Evolutionary conservation across 108 stramenopile species (phyloP), one percentile per base, ranked within the genome.

Genomic region (Nannochloropsis granulata): DNA sequence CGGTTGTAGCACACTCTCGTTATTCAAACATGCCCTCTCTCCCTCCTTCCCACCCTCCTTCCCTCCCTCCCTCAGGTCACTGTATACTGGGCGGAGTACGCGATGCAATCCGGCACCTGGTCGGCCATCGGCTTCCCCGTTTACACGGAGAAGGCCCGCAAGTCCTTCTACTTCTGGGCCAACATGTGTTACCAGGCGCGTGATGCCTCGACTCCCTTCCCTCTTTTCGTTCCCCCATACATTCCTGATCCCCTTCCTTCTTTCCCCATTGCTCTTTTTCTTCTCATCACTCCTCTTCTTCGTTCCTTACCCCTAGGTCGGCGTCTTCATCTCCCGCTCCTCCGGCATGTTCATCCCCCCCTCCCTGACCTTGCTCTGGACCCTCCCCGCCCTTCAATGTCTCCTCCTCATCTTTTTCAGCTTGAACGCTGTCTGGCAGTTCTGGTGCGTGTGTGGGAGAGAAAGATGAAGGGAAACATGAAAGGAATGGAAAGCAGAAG

Each of bases 51-150:
- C 45, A 13, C n/a, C 14, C 45, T 46, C 45, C 45, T 46, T 46
- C 56, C n/a, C 56, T 2, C 23, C 45, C 25, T 71, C 3, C 34
- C 34, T 14, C 0, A 71, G 82, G 11, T 71, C 0, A 71, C 56
- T n/a, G 56, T 71, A 11, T 71, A 71, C n/a, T 71, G 56, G 56
- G 56, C 82, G 71, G 82, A 83, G 23, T 83, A 83, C 44, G 46
- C 88, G 46, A 89, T 89, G 89, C 89, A 89, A 78, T 85, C 84
- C 11, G 89, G 89, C 16, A 83, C 87, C 23, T 89, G 89, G 89
- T 87, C 86, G 79, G 89, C 89, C 13, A 89, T 89, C 42, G 89
- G 89, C 19, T 89, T 89, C 13, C 89, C 89, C 81, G 82, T 88
- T 43, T 24, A 78, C 24, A 84, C 86, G 23, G 78, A 25, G 1